Evolutionary conservation across 768 basidiomycete species (phyloP), one percentile per base, ranked within the genome.

Genomic region (Podaxis carcinomalis): DNA sequence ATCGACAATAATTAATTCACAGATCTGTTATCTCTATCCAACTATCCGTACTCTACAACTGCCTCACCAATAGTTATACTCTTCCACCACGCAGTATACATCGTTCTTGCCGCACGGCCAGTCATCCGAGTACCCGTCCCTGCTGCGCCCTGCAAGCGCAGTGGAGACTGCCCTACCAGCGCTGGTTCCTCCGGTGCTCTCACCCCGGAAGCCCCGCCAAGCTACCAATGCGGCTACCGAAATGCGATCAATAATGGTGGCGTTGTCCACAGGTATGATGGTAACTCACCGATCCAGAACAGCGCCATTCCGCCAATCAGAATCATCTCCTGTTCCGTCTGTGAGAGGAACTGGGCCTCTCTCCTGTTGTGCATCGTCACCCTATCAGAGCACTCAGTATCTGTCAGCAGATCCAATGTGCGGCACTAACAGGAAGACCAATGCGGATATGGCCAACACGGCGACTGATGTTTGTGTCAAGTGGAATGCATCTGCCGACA

Each of bases 381-480:
- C 67, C 90, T 92, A 67, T 40, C 54, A 9, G 28, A 37, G 4
- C 23, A 23, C n/a, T 32, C 54, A 64, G 28, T 28, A 14, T 39
- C 56, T 10, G 16, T 56, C 32, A 39, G 39, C 25, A 46, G 10
- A 51, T 40, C 57, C 44, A 56, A 47, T 11, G 56, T 21, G 28
- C 6, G 40, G 19, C 11, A 75, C 86, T 75, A 61, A 90, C 90
- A 92, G 72, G 68, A 83, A 75, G 64, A 89, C 80, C 63, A 92
- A 71, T 16, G 80, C 80, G n/a, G 78, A 78, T 27, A 92, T 82
- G 32, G 87, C 86, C 23, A 90, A 73, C 46, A 86, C 78, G 13
- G 89, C 87, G 25, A 92, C 85, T 0, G 83, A 82, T n/a, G 86
- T 87, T 70, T 92, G 91, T 56, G 86, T 85, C 68, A 88, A 69